phyloP scores from a whole-genome alignment of 768 basidiomycete genomes.

The Rhodosporidiobolus odoratus region DNA sequence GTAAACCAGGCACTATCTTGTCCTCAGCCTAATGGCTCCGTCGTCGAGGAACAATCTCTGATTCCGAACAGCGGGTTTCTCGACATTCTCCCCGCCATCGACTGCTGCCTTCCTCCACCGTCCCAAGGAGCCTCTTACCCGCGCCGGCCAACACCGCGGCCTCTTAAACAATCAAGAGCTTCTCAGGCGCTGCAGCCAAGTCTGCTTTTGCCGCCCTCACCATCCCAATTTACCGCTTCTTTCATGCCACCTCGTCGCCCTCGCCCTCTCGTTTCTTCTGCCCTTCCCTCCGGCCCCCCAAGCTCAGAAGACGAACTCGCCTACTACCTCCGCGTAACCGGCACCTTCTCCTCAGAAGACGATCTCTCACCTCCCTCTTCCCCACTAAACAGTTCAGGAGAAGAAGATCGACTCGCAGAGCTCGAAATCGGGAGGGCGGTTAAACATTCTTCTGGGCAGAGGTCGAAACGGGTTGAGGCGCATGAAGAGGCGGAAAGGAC shows the following conservation, averaged over 20 bases:
- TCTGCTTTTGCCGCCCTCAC: background rate
- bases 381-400: background rate
- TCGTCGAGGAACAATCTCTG: too few relatives aligned
- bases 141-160: too few relatives aligned
- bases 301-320: slow-evolving; percentile 28
- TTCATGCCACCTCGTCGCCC: slow-evolving; percentile 20
- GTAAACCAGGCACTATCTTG: background rate
- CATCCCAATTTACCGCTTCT: background rate
- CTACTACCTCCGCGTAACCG: slow-evolving; percentile 20
- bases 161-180: too few relatives aligned
- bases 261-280: background rate
- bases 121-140: background rate
- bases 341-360: slow-evolving; percentile 27
- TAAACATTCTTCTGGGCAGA: slow-evolving; percentile 12
- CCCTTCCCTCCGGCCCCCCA: background rate
- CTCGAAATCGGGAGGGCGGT: slow-evolving; percentile 20
- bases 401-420: slow-evolving; percentile 7
- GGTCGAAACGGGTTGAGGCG: slow-evolving; percentile 1
- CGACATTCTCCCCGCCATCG: too few relatives aligned
- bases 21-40: too few relatives aligned
- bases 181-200: background rate
- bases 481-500: background rate
- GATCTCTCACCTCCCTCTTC: slow-evolving; percentile 5
- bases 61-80: too few relatives aligned
- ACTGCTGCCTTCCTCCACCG: background rate